A percentile compares a stretch with the other conserved stretches of the same genome.
Conservation (phyloP, 495 filamentous ascomycete genomes). For the Recurvomyces mirabilis region DNA sequence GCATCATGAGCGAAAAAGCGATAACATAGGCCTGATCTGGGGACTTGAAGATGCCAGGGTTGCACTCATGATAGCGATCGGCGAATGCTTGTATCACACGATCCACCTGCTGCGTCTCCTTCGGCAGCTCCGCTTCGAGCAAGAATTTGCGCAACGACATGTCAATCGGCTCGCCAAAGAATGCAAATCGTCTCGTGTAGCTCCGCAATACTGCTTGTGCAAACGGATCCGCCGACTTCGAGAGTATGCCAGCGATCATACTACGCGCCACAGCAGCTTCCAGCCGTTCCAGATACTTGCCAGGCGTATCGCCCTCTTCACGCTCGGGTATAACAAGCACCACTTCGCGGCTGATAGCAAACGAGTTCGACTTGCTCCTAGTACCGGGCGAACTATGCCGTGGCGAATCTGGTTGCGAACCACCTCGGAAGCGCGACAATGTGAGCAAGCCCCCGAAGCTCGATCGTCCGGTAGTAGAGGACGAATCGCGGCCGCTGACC, state of each 20-base stretch:
- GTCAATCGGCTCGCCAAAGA: constrained; percentile 92
- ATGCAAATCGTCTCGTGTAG: constrained; percentile 88
- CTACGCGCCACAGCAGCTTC: constrained; percentile 68
- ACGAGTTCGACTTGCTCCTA: constrained; percentile 60
- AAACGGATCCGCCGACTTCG: constrained; percentile 76
- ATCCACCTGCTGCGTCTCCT: constrained; percentile 97
- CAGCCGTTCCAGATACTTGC: constrained; percentile 71
- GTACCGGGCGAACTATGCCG: constrained; percentile 58
- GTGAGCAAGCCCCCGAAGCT: constrained; percentile 84
- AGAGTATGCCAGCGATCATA: constrained; percentile 67
- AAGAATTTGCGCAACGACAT: constrained; percentile 93
- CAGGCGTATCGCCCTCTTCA: constrained; percentile 80
- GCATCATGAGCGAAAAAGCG: constrained; percentile 87
- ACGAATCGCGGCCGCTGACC: constrained; percentile 61
- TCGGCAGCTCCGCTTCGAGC: constrained; percentile 92
- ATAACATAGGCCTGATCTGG: constrained; percentile 97
- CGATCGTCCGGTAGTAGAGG: constrained; percentile 70
- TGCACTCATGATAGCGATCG: constrained; percentile 95
- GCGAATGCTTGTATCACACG: constrained; percentile 88
- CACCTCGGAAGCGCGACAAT: constrained; percentile 62
- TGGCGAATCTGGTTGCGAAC: constrained; percentile 53
- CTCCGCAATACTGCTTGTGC: constrained; percentile 71
- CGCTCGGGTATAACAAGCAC: constrained; percentile 68
- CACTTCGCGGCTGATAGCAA: constrained; percentile 49
- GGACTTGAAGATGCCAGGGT: constrained; percentile 84